Evolutionary conservation across 73 alveolate genomes (phyloP).

Genomic region (Tetrahymena elliotti): DNA sequence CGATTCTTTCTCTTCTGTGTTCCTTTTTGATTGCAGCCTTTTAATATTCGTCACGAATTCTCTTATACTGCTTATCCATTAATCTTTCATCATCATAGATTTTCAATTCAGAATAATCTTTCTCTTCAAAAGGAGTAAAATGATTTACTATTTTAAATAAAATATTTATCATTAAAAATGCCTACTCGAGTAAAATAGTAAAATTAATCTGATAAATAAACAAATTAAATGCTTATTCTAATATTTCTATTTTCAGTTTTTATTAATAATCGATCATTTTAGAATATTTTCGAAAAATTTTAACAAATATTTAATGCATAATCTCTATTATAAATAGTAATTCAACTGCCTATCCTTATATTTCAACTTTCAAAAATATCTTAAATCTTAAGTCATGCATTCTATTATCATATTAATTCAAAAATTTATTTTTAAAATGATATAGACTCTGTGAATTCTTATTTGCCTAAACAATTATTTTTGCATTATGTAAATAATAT

Average conservation of each 20-base stretch:
- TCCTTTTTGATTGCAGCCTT: conserved; percentile 37
- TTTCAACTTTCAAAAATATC: too few relatives aligned
- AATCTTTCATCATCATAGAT: background rate
- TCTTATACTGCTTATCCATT: conserved; percentile 2
- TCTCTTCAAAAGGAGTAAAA: background rate
- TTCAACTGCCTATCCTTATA: too few relatives aligned
- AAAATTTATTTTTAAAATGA: too few relatives aligned
- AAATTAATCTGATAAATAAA: background rate
- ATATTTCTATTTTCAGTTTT: too few relatives aligned
- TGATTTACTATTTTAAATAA: background rate
- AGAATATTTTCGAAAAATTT: background rate
- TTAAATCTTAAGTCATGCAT: background rate
- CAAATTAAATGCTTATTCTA: background rate
- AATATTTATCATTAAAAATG: background rate
- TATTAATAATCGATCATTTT: background rate
- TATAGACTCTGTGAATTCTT: background rate
- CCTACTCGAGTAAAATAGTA: background rate
- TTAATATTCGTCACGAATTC: conserved; percentile 33
- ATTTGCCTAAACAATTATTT: background rate
- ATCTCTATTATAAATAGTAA: too few relatives aligned
- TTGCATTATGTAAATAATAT: too few relatives aligned
- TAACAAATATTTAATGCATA: background rate
- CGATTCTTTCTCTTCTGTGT: conserved; percentile 6
- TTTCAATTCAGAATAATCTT: background rate
- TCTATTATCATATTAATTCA: background rate